Evolutionary conservation across 345 rosid species (phyloP).

Genomic region (Citrus reticulata): DNA sequence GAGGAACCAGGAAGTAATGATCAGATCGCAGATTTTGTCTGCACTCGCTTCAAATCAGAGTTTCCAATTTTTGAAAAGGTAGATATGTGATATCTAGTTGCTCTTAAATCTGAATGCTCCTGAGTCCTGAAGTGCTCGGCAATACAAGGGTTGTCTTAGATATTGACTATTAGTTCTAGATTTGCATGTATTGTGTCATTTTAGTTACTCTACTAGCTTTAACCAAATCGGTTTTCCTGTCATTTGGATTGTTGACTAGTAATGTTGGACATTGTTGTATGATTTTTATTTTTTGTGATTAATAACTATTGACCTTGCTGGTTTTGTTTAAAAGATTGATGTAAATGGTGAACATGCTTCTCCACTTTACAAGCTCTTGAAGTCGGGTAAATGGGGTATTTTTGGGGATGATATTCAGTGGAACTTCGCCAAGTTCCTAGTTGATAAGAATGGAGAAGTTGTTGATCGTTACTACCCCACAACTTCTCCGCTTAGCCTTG

Average conservation of each 20-base stretch:
- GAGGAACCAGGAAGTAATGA: conserved; percentile 83
- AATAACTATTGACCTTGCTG: not conserved
- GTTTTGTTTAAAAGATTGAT: conserved; percentile 49
- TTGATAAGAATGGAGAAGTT: conserved; percentile 68
- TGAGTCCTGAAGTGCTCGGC: no score
- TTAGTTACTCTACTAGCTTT: not conserved
- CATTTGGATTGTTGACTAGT: not conserved
- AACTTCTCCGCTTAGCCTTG: conserved; percentile 73
- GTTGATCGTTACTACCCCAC: conserved; percentile 82
- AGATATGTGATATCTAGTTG: not conserved
- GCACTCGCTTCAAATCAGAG: conserved; percentile 79
- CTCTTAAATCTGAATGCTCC: not conserved
- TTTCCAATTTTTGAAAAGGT: conserved; percentile 85
- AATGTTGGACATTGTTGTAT: not conserved
- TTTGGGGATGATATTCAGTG: conserved; percentile 84
- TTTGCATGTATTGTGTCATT: not conserved
- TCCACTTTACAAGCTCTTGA: conserved; percentile 72
- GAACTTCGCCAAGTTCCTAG: conserved; percentile 93
- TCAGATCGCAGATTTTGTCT: conserved; percentile 62
- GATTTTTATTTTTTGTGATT: not conserved
- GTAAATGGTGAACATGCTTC: conserved; percentile 76
- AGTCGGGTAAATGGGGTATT: conserved; percentile 82
- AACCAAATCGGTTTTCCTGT: not conserved
- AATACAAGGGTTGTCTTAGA: not conserved
- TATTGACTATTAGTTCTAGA: not conserved